Percentiles rank a stretch among this genome's conserved stretches.
Evolutionary conservation across 1,284 basidiomycete genomes (phyloP).

Genomic region (Clitocybe nebularis): DNA sequence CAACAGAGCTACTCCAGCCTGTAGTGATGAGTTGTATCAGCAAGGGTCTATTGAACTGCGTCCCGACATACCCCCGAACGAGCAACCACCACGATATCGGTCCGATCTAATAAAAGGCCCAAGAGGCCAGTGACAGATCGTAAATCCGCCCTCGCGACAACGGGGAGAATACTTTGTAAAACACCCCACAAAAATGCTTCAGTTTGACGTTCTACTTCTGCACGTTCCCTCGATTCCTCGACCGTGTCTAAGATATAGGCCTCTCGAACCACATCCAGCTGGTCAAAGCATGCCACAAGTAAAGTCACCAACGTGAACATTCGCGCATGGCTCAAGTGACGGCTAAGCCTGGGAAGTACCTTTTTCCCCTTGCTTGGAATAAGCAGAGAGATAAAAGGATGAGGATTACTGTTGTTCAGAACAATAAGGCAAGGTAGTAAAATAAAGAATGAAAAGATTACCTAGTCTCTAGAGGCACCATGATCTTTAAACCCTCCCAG

Average conservation of each 20-base stretch:
- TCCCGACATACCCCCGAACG: slow-evolving; percentile 63
- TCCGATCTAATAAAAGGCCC: slow-evolving; percentile 80
- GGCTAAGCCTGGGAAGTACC: slow-evolving; percentile 83
- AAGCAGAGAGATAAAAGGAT: slow-evolving; percentile 94
- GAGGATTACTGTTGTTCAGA: slow-evolving; percentile 71
- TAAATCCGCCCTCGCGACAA: slow-evolving; percentile 76
- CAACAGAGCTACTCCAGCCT: slow-evolving; percentile 91
- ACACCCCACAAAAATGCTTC: slow-evolving; percentile 87
- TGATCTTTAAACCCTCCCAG: slow-evolving; percentile 82
- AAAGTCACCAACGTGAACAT: slow-evolving; percentile 88
- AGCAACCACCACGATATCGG: slow-evolving; percentile 70
- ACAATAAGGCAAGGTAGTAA: slow-evolving; percentile 2
- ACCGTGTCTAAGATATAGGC: slow-evolving; percentile 69
- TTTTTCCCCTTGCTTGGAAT: slow-evolving; percentile 91
- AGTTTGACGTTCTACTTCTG: slow-evolving; percentile 84
- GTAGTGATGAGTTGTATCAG: background rate
- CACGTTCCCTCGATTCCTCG: slow-evolving; percentile 59
- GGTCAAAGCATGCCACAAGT: slow-evolving; percentile 89
- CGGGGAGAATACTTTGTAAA: slow-evolving; percentile 81
- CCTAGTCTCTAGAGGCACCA: slow-evolving; percentile 92
- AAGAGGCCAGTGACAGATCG: slow-evolving; percentile 86
- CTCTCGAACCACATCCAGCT: slow-evolving; percentile 85
- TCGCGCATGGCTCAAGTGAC: slow-evolving; percentile 80
- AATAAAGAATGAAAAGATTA: slow-evolving; percentile 16
- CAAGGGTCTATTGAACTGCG: slow-evolving; percentile 3